A percentile compares a stretch with the other conserved stretches of the same genome.
phyloP scores from a whole-genome alignment of 2,329 filamentous ascomycete genomes.

The Rachicladosporium sp. region DNA sequence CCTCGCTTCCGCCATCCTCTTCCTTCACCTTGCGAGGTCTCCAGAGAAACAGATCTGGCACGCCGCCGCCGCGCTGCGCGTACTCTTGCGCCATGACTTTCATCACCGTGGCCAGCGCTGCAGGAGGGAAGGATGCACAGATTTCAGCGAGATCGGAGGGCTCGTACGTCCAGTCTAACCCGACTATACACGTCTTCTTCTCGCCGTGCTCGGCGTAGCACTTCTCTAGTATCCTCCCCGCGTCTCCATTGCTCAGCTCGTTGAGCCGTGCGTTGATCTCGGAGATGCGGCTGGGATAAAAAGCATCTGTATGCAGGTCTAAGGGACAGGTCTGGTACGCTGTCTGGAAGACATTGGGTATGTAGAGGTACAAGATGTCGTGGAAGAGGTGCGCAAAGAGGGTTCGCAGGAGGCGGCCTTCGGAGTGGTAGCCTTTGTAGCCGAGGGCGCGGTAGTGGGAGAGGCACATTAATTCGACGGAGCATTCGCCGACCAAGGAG shows the following conservation, averaged over 20 bases:
- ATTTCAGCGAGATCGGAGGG: conserved; percentile 70
- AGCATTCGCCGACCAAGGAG: conserved; percentile 52
- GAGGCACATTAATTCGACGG: conserved; percentile 88
- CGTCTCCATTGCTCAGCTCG: conserved; percentile 74
- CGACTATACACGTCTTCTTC: conserved; percentile 72
- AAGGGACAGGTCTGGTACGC: conserved; percentile 87
- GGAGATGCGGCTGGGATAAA: conserved; percentile 72
- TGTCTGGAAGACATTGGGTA: conserved; percentile 96
- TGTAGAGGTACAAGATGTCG: conserved; percentile 82
- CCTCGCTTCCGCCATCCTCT: not conserved
- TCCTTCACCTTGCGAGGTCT: conserved; percentile 26
- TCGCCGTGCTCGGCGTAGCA: conserved; percentile 59
- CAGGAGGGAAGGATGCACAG: conserved; percentile 63
- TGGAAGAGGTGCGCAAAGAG: conserved; percentile 75
- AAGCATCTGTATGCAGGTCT: conserved; percentile 84
- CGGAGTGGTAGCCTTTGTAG: conserved; percentile 90
- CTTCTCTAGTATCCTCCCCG: conserved; percentile 50
- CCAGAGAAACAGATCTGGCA: conserved; percentile 92
- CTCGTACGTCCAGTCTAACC: conserved; percentile 81
- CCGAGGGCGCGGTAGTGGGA: conserved; percentile 70
- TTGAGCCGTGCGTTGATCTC: conserved; percentile 83
- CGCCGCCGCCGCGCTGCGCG: conserved; percentile 67
- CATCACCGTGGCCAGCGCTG: conserved; percentile 70
- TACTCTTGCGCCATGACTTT: conserved; percentile 96
- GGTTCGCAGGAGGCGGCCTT: conserved; percentile 85